Base-by-base conservation (phyloP, 2,329 filamentous ascomycete genomes). In the Colletotrichum sp. region DNA sequence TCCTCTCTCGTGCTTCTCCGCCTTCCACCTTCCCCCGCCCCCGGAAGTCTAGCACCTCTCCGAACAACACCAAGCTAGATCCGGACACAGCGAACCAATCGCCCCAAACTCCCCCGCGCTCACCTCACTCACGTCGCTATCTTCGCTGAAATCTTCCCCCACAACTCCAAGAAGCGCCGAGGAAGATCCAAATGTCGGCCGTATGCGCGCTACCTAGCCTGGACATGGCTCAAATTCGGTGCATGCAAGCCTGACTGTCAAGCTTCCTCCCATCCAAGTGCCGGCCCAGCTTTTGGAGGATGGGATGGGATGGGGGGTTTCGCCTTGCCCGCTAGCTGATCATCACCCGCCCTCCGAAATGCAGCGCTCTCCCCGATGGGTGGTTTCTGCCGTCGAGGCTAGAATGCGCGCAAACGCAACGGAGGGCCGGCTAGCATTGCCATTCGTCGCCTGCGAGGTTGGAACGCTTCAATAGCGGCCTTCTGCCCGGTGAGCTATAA, bases 111-210 rank as follows among this genome's bases (percentile, higher is more conserved):
- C n/a, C 43, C 52, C 66, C 71, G 58, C 68, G 48, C 38, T 64
- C 43, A 26, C 56, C 43, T 69, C 30, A 56, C 38, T 55, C 43
- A 26, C 64, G 64, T 73, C 30, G 64, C 43, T 73, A 76, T 76
- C n/a, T 34, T 76, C 70, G 77, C 48, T 77, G 76, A 77, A 67
- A 56, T 61, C 58, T 30, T 30, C 28, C 58, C 58, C 18, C 58
- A 61, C 58, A 34, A 34, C 58, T n/a, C 12, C 58, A 21, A 34
- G 58, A 61, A 61, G 58, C 58, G 58, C 58, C 58, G 58, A 61
- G 58, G 55, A 61, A 32, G 26, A 61, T 32, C 28, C 58, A 61
- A 52, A 61, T 18, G 28, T 61, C 28, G 58, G 58, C 16, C 26
- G 13, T 18, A 15, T 8, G 28, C 56, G 56, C 28, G 52, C 52